Evolutionary conservation across 2,329 filamentous ascomycete genomes (phyloP).

Genomic region (Botrytis fragariae): DNA sequence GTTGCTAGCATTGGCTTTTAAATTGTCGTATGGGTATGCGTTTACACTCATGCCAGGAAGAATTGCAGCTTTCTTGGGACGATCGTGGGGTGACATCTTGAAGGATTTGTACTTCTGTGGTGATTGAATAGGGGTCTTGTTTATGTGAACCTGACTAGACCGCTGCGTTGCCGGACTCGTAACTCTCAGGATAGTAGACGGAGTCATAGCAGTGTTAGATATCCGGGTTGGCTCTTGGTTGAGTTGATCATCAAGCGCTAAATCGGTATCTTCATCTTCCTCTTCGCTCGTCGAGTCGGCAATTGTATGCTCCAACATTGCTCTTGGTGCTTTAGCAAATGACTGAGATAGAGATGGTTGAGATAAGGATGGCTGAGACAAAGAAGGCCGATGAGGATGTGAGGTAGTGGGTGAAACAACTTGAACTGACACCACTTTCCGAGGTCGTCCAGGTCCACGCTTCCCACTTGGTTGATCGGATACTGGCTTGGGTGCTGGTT

Average conservation of each 20-base stretch:
- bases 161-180: neutral
- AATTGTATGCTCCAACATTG: constrained; percentile 21
- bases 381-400: constrained; percentile 3
- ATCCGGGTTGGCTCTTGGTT: constrained; percentile 12
- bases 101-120: neutral
- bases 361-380: constrained; percentile 30
- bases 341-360: constrained; percentile 29
- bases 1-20: neutral
- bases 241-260: constrained; percentile 26
- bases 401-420: neutral
- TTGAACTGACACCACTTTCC: constrained; percentile 11
- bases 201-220: constrained; percentile 11
- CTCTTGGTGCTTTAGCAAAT: constrained; percentile 27
- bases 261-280: constrained; percentile 25
- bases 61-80: constrained; percentile 12
- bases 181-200: neutral
- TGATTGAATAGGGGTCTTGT: neutral
- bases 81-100: constrained; percentile 14
- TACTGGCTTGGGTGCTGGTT: neutral
- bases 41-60: constrained; percentile 17
- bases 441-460: constrained; percentile 7
- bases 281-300: constrained; percentile 22
- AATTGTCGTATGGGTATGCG: constrained; percentile 1
- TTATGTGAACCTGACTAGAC: neutral
- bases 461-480: neutral